Base-by-base conservation (phyloP, 208 protist genomes). In the Acanthamoeba pearcei region DNA sequence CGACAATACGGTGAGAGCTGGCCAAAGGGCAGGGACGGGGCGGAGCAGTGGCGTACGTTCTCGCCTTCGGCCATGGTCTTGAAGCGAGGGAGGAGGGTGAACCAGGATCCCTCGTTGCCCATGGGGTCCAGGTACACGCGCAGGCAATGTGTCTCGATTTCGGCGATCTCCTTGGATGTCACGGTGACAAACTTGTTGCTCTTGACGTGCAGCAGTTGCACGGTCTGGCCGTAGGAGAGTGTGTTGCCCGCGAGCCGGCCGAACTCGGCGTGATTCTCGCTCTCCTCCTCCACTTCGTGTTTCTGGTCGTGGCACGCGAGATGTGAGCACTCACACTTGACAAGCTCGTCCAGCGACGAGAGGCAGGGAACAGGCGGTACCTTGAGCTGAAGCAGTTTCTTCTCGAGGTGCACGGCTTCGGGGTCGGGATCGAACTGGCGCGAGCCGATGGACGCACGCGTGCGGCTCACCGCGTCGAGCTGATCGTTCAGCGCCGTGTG, bases 171-270 rank as follows among this genome's bases (percentile, higher is more conserved):
- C 83, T 90, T 90, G 46, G 55, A 55, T 10, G 83, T 90, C n/a
- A 90, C 83, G 19, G 83, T 90, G 24, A 90, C 42, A 66, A 90
- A 90, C 57, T 90, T 90, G 83, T 90, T 90, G 83, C 83, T 90
- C 57, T 90, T 90, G 8, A 66, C 83, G 55, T 90, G 83, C 53
- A 90, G 49, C 24, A 90, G 46, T n/a, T 90, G 83, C 55, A 90
- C 83, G n/a, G 51, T 68, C 42, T 90, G 83, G 83, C 83, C 83
- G 57, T 90, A 90, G 49, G 42, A 49, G 4, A 90, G 78, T 4
- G 83, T 38, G 35, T 55, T 90, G 51, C 83, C 83, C 19, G 83
- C 83, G 22, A 90, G 42, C 12, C 83, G 49, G n/a, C 35, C 32
- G 29, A 68, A 90, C 46, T 90, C 83, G n/a, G 57, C 57, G 15